Percentiles rank a stretch among this genome's conserved stretches.
Evolutionary conservation across 768 basidiomycete species (phyloP).

Genomic region (Suillus sp.): DNA sequence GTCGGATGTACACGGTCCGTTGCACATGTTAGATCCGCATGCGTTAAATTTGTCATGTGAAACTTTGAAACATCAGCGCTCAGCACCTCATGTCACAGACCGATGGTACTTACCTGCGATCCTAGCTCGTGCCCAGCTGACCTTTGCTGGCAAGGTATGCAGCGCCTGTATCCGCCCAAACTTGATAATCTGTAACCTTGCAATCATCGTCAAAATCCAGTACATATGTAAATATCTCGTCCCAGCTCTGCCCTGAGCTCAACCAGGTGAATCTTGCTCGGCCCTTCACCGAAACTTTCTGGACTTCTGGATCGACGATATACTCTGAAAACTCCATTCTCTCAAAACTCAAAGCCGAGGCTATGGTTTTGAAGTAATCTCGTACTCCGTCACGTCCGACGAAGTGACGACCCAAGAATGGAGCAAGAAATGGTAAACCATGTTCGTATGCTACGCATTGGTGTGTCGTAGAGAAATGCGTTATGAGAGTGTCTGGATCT

Average conservation of each 20-base stretch:
- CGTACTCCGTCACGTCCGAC: constrained; percentile 44
- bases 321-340: constrained; percentile 57
- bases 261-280: constrained; percentile 58
- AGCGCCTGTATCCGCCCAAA: constrained; percentile 71
- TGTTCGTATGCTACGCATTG: constrained; percentile 53
- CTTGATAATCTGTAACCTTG: constrained; percentile 61
- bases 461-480: constrained; percentile 51
- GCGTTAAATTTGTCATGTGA: not conserved
- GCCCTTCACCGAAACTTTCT: constrained; percentile 58
- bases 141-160: constrained; percentile 61
- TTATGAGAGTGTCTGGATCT: constrained; percentile 44
- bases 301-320: constrained; percentile 50
- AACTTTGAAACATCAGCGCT: not conserved
- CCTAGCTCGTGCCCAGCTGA: constrained; percentile 28
- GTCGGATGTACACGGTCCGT: not conserved
- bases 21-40: not conserved
- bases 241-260: constrained; percentile 54
- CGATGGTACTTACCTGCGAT: constrained; percentile 14
- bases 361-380: constrained; percentile 52
- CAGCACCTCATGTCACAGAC: not conserved
- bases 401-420: constrained; percentile 61
- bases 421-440: constrained; percentile 53
- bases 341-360: constrained; percentile 49
- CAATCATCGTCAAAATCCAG: constrained; percentile 59
- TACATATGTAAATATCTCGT: constrained; percentile 61